Evolutionary conservation across 371 early-diverging fungal genomes (phyloP), one percentile per base, ranked within the genome.

Genomic region (Syncephalis fuscata): DNA sequence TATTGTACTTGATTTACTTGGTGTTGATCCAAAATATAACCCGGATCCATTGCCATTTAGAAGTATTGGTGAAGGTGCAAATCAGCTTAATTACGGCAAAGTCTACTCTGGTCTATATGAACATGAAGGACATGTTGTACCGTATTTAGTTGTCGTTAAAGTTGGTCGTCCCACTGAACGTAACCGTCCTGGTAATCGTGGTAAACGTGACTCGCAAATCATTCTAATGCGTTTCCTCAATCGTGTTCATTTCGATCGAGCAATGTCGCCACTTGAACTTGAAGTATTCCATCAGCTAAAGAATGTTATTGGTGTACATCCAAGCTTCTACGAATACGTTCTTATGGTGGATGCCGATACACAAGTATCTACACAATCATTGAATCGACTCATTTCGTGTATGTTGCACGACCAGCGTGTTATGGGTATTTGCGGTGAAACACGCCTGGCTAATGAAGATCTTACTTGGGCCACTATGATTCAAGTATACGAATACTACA

Each of bases 121-220:
- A 55, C 74, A 76, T 53, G 76, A 69, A 22, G 95, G 88, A 26
- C 90, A 87, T 48, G 71, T 80, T 21, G 85, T 94, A 10, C 96
- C 97, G 0, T 97, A 85, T 63, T 60, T 99, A 49, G 91, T 98
- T 1, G 80, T 99, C 7, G 90, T 84, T 60, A 99, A 99, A 67
- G 78, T 78, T 24, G 99, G 99, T 26, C 76, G 69, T 39, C 71
- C 80, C 11, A 67, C 66, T 44, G 88, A 88, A 60, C 71, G 74
- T 39, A 55, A 64, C 53, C 83, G 80, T 59, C 77, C 88, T 2
- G 95, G 92, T 23, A 99, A 99, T 64, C 75, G 99, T 48, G 99
- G 99, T 58, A 99, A 99, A 70, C 84, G 99, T 53, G 99, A 99
- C 65, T 91, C 95, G 44, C 99, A 99, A 70, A 73, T 99, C 64